Evolutionary conservation across 2,329 filamentous ascomycete species (phyloP).

Genomic region (Aspergillus uvarum): DNA sequence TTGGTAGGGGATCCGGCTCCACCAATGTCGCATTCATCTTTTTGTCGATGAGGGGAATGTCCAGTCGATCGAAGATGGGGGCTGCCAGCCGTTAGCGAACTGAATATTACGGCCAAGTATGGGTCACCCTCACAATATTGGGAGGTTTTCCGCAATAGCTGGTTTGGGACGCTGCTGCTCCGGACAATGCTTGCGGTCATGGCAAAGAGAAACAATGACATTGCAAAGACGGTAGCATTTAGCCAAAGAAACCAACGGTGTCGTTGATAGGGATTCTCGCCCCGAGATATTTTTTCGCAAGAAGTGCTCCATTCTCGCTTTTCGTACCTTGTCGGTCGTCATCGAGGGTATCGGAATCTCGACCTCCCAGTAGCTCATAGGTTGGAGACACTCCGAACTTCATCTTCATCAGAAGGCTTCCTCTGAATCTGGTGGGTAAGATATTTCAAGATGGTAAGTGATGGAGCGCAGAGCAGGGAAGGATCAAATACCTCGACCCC

Average conservation of each 20-base stretch:
- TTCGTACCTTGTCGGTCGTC: background rate
- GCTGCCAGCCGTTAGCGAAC: background rate
- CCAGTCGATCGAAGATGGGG: background rate
- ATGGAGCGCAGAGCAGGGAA: background rate
- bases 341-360: background rate
- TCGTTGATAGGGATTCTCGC: background rate
- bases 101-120: background rate
- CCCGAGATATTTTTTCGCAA: background rate
- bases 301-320: background rate
- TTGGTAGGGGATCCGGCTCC: constrained; percentile 1
- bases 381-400: background rate
- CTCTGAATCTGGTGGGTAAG: background rate
- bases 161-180: background rate
- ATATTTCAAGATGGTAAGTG: background rate
- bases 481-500: background rate
- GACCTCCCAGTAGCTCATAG: background rate
- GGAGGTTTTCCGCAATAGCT: background rate
- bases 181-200: background rate
- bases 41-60: background rate
- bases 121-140: constrained; percentile 1
- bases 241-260: background rate
- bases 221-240: background rate
- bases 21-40: background rate
- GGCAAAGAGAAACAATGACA: background rate
- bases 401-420: background rate